These are phyloP conservation scores for Heterobasidion irregulare DNA, from an alignment of 1,284 basidiomycete genomes.

Conservation along the genomic window DNA sequence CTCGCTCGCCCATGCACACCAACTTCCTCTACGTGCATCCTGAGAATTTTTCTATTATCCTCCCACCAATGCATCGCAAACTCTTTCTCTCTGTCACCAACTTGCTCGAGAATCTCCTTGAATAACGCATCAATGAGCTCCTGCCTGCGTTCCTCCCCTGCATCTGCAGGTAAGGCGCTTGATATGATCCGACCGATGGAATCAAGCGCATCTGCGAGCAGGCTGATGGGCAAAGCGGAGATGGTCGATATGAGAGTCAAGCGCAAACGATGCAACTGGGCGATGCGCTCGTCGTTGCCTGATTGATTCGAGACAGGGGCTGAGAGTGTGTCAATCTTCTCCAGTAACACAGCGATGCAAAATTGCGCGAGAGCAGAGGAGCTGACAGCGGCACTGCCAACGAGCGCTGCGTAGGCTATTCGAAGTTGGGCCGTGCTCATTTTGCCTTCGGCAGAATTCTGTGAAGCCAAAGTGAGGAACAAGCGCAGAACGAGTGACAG, in stretches of 20 bases:
- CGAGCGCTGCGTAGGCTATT: constrained; percentile 58
- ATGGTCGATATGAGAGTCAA: constrained; percentile 53
- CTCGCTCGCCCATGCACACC: neutral
- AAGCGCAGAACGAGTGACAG: neutral
- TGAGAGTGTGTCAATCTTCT: constrained; percentile 23
- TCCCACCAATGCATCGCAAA: constrained; percentile 63
- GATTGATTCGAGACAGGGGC: constrained; percentile 4
- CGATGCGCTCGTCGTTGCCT: constrained; percentile 15
- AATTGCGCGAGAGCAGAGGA: constrained; percentile 46
- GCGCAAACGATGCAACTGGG: constrained; percentile 42
- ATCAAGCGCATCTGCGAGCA: constrained; percentile 45
- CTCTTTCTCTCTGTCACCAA: constrained; percentile 63
- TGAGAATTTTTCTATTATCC: constrained; percentile 12
- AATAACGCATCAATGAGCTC: constrained; percentile 52
- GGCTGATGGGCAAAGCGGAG: constrained; percentile 42
- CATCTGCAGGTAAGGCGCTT: neutral
- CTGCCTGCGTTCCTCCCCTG: constrained; percentile 19
- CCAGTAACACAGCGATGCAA: constrained; percentile 46
- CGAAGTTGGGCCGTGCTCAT: constrained; percentile 52
- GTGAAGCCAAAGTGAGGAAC: constrained; percentile 1
- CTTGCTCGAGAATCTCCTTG: constrained; percentile 47
- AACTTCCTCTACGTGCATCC: neutral
- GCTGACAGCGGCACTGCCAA: constrained; percentile 38
- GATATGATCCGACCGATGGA: constrained; percentile 14
- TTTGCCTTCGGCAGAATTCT: constrained; percentile 58